A percentile compares a stretch with the other conserved stretches of the same genome.
phyloP scores from a whole-genome alignment of 371 early-diverging fungal species.

The Mortierella sp. region DNA sequence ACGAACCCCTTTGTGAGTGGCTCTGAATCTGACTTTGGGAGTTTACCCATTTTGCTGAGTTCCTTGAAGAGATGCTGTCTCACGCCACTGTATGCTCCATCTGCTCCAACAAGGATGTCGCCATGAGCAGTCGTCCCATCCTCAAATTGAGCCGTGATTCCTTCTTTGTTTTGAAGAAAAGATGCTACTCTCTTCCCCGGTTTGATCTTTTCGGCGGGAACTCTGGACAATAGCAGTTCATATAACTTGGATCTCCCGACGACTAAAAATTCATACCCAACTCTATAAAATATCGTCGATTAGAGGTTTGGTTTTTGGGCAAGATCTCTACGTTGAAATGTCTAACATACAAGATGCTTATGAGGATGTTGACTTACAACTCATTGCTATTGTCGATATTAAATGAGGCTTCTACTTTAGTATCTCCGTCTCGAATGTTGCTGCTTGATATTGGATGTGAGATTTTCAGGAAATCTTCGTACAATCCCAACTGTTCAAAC shows the following conservation, averaged over 20 bases:
- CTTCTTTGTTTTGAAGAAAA: conserved; percentile 11
- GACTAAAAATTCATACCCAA: conserved; percentile 7
- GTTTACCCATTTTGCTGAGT: background rate
- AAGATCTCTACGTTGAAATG: too few relatives aligned
- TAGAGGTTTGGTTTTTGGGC: too few relatives aligned
- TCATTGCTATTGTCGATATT: background rate
- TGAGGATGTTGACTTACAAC: background rate
- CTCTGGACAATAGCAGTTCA: background rate
- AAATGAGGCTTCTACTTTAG: background rate
- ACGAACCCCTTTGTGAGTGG: background rate
- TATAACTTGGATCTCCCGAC: conserved; percentile 5
- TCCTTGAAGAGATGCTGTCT: conserved; percentile 3
- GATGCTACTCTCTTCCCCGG: conserved; percentile 17
- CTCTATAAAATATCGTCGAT: background rate
- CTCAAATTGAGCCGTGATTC: conserved; percentile 11
- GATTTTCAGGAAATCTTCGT: conserved; percentile 5
- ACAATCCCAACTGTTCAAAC: conserved; percentile 17
- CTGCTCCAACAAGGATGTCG: conserved; percentile 25
- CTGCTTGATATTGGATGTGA: background rate
- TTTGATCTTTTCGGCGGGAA: conserved; percentile 7
- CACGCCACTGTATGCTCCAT: conserved; percentile 3
- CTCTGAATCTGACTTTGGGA: background rate
- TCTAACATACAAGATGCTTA: too few relatives aligned
- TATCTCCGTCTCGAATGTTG: background rate
- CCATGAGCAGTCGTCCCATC: conserved; percentile 19